A percentile compares a stretch with the other conserved stretches of the same genome.
phyloP scores from a whole-genome alignment of 2,329 filamentous ascomycete genomes.

The Fusarium staphyleae region DNA sequence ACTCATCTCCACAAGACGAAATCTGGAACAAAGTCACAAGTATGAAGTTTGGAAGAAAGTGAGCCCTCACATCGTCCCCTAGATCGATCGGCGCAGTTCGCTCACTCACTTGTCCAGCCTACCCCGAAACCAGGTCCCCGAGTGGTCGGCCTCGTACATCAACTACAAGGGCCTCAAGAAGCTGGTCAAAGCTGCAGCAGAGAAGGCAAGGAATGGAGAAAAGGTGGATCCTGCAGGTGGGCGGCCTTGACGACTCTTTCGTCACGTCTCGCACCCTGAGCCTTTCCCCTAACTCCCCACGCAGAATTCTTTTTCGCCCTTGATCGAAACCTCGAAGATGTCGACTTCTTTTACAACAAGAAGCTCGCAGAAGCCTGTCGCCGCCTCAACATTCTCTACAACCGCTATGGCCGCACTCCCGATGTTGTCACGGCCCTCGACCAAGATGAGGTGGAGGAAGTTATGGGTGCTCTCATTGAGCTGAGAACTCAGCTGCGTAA shows the following conservation, averaged over 20 bases:
- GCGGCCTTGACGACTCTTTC: slow-evolving; percentile 49
- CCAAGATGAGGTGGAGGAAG: slow-evolving; percentile 87
- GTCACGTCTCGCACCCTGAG: slow-evolving; percentile 38
- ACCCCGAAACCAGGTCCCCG: slow-evolving; percentile 82
- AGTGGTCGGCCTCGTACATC: slow-evolving; percentile 86
- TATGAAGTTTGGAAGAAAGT: slow-evolving; percentile 72
- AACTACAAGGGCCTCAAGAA: slow-evolving; percentile 95
- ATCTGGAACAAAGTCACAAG: slow-evolving; percentile 4
- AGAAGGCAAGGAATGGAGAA: slow-evolving; percentile 70
- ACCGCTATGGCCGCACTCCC: slow-evolving; percentile 80
- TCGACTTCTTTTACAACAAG: slow-evolving; percentile 96
- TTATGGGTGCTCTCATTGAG: slow-evolving; percentile 89
- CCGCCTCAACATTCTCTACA: slow-evolving; percentile 83
- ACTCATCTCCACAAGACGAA: not conserved
- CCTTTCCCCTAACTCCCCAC: slow-evolving; percentile 45
- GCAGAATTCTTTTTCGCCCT: slow-evolving; percentile 96
- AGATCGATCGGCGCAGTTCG: not conserved
- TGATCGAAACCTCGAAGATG: slow-evolving; percentile 96
- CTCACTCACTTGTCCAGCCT: slow-evolving; percentile 57
- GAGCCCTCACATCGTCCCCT: slow-evolving; percentile 41
- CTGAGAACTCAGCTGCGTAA: slow-evolving; percentile 87
- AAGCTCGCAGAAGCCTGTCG: slow-evolving; percentile 87
- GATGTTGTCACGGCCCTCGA: slow-evolving; percentile 78
- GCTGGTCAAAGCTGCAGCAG: slow-evolving; percentile 82
- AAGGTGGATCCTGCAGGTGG: slow-evolving; percentile 90